Evolutionary conservation across 2,329 filamentous ascomycete species (phyloP).

Genomic region (Ophiostoma pallidulum): DNA sequence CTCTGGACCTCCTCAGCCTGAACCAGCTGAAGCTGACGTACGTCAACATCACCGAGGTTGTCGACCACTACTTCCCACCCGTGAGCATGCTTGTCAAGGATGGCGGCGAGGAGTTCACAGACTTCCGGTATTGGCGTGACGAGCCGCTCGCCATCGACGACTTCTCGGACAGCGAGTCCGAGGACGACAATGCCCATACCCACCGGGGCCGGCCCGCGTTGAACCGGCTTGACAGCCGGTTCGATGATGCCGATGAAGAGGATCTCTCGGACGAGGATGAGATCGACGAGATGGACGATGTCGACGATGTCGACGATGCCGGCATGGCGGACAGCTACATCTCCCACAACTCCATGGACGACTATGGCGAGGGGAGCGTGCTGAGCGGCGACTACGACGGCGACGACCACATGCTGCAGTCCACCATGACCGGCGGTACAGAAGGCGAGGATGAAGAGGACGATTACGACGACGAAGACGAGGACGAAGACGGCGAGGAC

Average conservation of each 20-base stretch:
- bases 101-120: conserved; percentile 89
- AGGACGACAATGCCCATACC: conserved; percentile 32
- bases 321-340: conserved; percentile 36
- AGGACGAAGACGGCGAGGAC: conserved; percentile 34
- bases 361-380: conserved; percentile 33
- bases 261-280: conserved; percentile 35
- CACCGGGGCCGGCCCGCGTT: not conserved
- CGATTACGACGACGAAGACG: conserved; percentile 31
- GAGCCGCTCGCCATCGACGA: conserved; percentile 74
- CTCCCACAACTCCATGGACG: conserved; percentile 28
- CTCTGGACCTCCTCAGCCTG: conserved; percentile 75
- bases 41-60: conserved; percentile 91
- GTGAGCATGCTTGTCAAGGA: conserved; percentile 77
- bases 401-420: conserved; percentile 32
- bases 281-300: conserved; percentile 32
- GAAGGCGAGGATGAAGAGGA: conserved; percentile 37
- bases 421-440: conserved; percentile 31
- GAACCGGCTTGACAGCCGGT: conserved; percentile 19
- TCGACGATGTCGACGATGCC: too few relatives aligned
- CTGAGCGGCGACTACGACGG: conserved; percentile 35
- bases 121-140: conserved; percentile 95
- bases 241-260: conserved; percentile 29
- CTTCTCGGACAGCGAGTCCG: conserved; percentile 74
- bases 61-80: conserved; percentile 96
- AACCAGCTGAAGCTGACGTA: conserved; percentile 97